Percentiles rank a stretch among this genome's conserved stretches.
Evolutionary conservation across 2,329 filamentous ascomycete species (phyloP).

Genomic region (Pseudomassariella vexata): DNA sequence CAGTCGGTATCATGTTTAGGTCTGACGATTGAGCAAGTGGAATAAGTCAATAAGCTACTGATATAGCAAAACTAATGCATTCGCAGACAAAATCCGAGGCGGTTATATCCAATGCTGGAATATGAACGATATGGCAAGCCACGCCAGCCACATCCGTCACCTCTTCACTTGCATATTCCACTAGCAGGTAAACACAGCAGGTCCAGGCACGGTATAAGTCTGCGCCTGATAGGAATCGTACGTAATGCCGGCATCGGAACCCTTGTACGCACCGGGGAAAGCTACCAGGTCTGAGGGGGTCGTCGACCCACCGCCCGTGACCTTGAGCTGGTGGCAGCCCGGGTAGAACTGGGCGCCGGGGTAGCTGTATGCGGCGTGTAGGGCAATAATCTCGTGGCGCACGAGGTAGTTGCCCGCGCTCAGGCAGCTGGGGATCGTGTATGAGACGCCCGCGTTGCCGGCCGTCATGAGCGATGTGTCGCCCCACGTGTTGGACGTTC

Average conservation of each 20-base stretch:
- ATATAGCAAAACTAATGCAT: too few relatives aligned
- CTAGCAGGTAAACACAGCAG: constrained; percentile 41
- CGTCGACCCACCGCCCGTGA: constrained; percentile 9
- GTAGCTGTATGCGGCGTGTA: constrained; percentile 24
- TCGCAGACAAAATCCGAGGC: too few relatives aligned
- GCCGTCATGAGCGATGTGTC: constrained; percentile 36
- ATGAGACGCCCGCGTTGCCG: constrained; percentile 36
- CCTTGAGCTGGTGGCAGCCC: constrained; percentile 11
- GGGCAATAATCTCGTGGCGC: constrained; percentile 35
- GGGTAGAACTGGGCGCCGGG: constrained; percentile 13
- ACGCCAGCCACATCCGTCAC: too few relatives aligned
- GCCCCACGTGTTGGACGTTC: constrained; percentile 44
- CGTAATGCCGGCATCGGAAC: constrained; percentile 42
- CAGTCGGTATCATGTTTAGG: too few relatives aligned
- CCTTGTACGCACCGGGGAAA: constrained; percentile 49
- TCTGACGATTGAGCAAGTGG: too few relatives aligned
- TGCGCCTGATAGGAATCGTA: constrained; percentile 44
- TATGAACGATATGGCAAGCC: too few relatives aligned
- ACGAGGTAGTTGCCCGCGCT: constrained; percentile 40
- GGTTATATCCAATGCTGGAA: too few relatives aligned
- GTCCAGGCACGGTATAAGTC: constrained; percentile 41
- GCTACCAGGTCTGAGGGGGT: constrained; percentile 26
- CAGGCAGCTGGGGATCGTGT: constrained; percentile 50
- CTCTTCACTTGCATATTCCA: too few relatives aligned
- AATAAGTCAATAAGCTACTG: too few relatives aligned